A percentile compares a stretch with the other conserved stretches of the same genome.
phyloP scores from a whole-genome alignment of 176 grass and related monocot species.

The Elymus sibiricus region DNA sequence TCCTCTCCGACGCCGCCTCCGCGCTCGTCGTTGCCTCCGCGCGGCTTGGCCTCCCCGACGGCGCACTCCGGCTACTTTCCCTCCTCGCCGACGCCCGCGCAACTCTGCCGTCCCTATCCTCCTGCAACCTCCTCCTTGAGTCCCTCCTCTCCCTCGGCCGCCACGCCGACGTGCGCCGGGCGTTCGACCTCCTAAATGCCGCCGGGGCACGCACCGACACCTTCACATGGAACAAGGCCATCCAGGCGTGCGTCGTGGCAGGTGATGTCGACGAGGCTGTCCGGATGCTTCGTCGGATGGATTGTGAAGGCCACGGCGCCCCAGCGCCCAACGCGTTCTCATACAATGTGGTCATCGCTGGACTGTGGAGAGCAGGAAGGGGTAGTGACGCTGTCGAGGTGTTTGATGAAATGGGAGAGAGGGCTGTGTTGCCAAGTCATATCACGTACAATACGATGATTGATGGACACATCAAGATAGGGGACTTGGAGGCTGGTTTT shows the following conservation, averaged over 20 bases:
- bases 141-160: conserved; percentile 34
- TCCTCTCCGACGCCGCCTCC: conserved; percentile 35
- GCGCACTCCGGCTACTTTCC: conserved; percentile 39
- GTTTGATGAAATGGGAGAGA: conserved; percentile 57
- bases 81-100: conserved; percentile 22
- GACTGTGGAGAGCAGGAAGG: conserved; percentile 34
- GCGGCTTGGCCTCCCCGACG: conserved; percentile 37
- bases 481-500: conserved; percentile 46
- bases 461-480: conserved; percentile 44
- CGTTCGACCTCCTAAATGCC: conserved; percentile 38
- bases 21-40: conserved; percentile 32
- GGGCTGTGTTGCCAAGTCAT: conserved; percentile 23
- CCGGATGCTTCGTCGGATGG: conserved; percentile 43
- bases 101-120: conserved; percentile 38
- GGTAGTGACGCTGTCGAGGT: conserved; percentile 25
- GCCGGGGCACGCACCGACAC: conserved; percentile 33
- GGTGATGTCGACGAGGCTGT: conserved; percentile 48
- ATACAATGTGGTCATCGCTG: conserved; percentile 49
- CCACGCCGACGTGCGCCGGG: conserved; percentile 32
- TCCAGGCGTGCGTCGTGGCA: conserved; percentile 33
- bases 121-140: conserved; percentile 66
- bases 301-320: not conserved
- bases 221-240: conserved; percentile 53
- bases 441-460: conserved; percentile 66
- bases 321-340: conserved; percentile 46